These are phyloP conservation scores for Gonapodya prolifera DNA, from an alignment of 192 early-diverging fungal genomes.

Conservation along the genomic window DNA sequence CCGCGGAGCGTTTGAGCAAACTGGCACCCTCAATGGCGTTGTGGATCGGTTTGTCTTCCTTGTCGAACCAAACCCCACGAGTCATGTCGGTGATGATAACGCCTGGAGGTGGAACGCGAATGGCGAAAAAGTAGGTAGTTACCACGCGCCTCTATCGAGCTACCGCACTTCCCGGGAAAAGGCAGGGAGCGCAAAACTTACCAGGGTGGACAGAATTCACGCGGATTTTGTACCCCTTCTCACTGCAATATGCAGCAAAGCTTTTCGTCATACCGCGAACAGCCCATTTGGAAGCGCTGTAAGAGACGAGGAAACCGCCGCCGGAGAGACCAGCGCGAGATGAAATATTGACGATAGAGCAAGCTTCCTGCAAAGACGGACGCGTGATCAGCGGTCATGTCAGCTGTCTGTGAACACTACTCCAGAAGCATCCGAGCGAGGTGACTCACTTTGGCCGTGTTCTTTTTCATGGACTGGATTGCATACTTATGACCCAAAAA, in stretches of 20 bases:
- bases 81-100: neutral
- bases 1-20: neutral
- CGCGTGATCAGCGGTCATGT: too few relatives aligned
- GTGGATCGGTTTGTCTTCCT: neutral
- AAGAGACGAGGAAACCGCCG: neutral
- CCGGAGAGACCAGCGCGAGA: neutral
- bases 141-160: neutral
- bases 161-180: neutral
- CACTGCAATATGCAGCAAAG: neutral
- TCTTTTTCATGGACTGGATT: conserved; percentile 2
- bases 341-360: conserved; percentile 1
- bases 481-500: conserved; percentile 2
- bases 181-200: neutral
- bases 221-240: neutral
- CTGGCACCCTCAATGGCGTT: neutral
- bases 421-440: neutral
- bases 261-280: neutral
- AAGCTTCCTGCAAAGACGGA: neutral
- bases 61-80: neutral
- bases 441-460: neutral
- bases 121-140: neutral
- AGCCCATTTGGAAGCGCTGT: neutral
- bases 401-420: neutral
- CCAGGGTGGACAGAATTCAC: neutral
- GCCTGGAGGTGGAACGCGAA: neutral